Evolutionary conservation across 2,329 filamentous ascomycete species (phyloP), one percentile per base, ranked within the genome.

Genomic region (Talaromyces sp.): DNA sequence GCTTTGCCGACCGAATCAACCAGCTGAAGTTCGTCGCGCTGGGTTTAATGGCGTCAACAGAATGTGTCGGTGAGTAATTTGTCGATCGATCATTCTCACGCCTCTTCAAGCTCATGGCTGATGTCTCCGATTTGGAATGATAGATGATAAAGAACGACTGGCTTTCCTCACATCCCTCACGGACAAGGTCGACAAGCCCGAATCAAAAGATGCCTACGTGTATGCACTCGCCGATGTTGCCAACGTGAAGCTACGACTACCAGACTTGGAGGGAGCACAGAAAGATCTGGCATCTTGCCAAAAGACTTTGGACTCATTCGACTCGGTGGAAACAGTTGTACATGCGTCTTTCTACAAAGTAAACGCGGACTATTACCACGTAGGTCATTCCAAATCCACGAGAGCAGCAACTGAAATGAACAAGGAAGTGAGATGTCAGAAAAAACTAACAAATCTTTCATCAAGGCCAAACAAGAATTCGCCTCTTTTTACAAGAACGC

Each of bases 1-100:
- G 89, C 75, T 99, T 99, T 71, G 91, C 92, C 62, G 92, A 96
- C 73, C 97, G 95, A 82, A 97, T 99, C 82, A 99, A 97, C 78
- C 93, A 97, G 80, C 82, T 99, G 59, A 97, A 97, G 82, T 87
- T 97, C 63, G 94, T 99, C 62, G 88, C 90, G 62, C 80, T 99
- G 62, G 94, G 91, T 14, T 78, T 97, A 70, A 90, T 89, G 76
- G 90, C 94, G 41, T 91, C 91, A 48, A 86, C 87, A 67, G 87
- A 96, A 78, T 96, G 89, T 75, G 58, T 65, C 70, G 67, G 68
- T 67, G 20, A 40, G 64, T 60, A 16, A 8, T 20, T 16, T 20
- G 13, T 17, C 8, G 17, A 39, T 13, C 6, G 14, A 20, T n/a
- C 33, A 4, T 6, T 27, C n/a, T 37, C 19, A 8, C 13, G 29